Base-by-base conservation (phyloP, 1,284 basidiomycete genomes). In the Pseudozyma tsukubaensis region DNA sequence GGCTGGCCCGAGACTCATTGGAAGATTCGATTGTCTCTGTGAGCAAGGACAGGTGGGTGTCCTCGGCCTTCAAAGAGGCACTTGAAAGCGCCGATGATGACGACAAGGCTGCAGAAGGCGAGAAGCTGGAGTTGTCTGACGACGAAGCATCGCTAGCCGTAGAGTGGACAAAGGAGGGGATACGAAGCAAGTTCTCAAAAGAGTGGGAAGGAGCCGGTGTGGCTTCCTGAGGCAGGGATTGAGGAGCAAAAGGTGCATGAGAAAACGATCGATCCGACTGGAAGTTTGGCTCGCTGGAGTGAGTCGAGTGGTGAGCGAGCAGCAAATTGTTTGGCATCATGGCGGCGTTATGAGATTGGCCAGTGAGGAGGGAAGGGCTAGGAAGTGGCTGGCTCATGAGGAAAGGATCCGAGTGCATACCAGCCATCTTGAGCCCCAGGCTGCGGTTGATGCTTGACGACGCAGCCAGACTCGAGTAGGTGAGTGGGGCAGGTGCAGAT, bases 331-430 rank as follows among this genome's bases (percentile, higher is more conserved):
- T 42, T 10, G 43, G 40, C 4, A 52, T 24, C 47, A 58, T 50
- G 13, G 64, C 19, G 1, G 32, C 18, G 24, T 42, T 42, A 21
- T 32, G 36, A 4, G 43, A 40, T 10, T 53, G 49, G 9, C 45
- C 39, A 16, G 50, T 19, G 5, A 53, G 52, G 5, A 68, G 53
- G 16, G 67, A 59, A 4, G 63, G 69, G 48, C 69, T 72, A 2
- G 69, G 63, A 8, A 72, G 60, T 10, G 69, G 56, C 42, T 72
- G 69, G 32, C 63, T 72, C 56, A 66, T 59, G 18, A 72, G 69
- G 45, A 72, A 66, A 10, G 69, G 63, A 34, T 72, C 69, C 1
- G 69, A 59, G 44, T 61, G 69, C 49, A 72, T 55, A 5, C 63
- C 63, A 6, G 56, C 37, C 21, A 59, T 54, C 50, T 65, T 72